Percentiles rank a stretch among this genome's conserved stretches.
Conservation (phyloP, 139 green algal species). For the Chlamydomonas sp. region DNA sequence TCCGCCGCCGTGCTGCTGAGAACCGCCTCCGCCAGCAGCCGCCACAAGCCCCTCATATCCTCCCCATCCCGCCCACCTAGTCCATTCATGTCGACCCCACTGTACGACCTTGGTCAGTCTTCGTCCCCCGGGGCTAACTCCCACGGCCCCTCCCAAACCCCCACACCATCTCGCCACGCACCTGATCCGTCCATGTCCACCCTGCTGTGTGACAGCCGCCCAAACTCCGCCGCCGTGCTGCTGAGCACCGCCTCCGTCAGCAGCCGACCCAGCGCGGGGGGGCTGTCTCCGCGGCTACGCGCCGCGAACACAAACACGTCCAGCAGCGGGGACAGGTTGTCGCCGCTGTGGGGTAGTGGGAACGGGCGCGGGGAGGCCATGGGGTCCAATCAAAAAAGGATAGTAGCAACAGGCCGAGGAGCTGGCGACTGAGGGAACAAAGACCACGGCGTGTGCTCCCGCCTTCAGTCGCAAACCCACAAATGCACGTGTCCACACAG, state of each 20-base stretch:
- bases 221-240: not conserved
- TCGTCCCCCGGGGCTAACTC: too few species aligned
- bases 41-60: not conserved
- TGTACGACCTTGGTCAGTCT: too few species aligned
- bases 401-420: too few species aligned
- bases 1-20: not conserved
- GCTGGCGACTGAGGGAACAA: too few species aligned
- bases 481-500: too few species aligned
- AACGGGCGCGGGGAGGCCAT: not conserved
- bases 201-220: not conserved
- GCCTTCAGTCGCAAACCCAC: too few species aligned
- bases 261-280: slow-evolving; percentile 11
- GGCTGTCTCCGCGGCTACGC: slow-evolving; percentile 13
- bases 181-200: not conserved
- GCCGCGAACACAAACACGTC: slow-evolving; percentile 46
- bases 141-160: not conserved
- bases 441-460: too few species aligned
- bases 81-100: too few species aligned
- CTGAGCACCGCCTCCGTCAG: slow-evolving; percentile 21
- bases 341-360: not conserved
- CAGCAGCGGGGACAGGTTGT: slow-evolving; percentile 29
- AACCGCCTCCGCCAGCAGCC: slow-evolving; percentile 31
- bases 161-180: not conserved
- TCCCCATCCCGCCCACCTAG: too few species aligned
- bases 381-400: not conserved